Percentiles rank a stretch among this genome's conserved stretches.
phyloP scores from a whole-genome alignment of 495 filamentous ascomycete genomes.

The Aspergillus panamensis region DNA sequence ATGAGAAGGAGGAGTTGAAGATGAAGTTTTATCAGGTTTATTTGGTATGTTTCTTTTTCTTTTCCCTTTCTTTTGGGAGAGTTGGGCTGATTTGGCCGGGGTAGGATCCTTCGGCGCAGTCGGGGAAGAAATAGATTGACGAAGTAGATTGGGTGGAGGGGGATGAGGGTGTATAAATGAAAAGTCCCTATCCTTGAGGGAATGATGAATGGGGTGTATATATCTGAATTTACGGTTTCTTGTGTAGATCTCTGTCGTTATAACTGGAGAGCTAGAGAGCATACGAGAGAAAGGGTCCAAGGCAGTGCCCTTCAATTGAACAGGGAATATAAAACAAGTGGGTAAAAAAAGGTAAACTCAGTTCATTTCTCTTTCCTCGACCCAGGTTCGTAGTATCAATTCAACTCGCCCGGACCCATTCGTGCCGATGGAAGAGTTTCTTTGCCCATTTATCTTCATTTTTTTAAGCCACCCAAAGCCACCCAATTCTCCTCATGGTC shows the following conservation, averaged over 20 bases:
- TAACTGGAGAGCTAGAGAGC: neutral
- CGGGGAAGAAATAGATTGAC: conserved; percentile 33
- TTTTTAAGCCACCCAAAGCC: neutral
- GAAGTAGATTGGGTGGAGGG: neutral
- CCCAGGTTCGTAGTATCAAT: conserved; percentile 18
- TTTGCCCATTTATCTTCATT: neutral
- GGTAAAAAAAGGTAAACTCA: conserved; percentile 4
- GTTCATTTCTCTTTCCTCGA: conserved; percentile 19
- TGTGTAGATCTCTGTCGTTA: neutral
- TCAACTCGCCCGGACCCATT: conserved; percentile 5
- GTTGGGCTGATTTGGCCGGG: conserved; percentile 1
- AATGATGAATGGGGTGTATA: neutral
- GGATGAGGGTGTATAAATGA: neutral
- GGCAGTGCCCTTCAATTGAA: conserved; percentile 15
- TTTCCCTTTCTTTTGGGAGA: neutral
- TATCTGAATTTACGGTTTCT: neutral
- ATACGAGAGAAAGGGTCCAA: neutral
- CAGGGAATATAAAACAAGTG: conserved; percentile 20
- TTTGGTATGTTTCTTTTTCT: conserved; percentile 43
- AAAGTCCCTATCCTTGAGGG: neutral
- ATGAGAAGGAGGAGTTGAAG: conserved; percentile 42
- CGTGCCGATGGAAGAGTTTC: neutral
- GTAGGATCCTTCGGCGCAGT: conserved; percentile 41
- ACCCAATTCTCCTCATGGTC: conserved; percentile 6
- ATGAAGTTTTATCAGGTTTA: conserved; percentile 67